These are phyloP conservation scores for Fusarium fracticaudum DNA, from an alignment of 2,329 filamentous ascomycete species.

Conservation along the genomic window DNA sequence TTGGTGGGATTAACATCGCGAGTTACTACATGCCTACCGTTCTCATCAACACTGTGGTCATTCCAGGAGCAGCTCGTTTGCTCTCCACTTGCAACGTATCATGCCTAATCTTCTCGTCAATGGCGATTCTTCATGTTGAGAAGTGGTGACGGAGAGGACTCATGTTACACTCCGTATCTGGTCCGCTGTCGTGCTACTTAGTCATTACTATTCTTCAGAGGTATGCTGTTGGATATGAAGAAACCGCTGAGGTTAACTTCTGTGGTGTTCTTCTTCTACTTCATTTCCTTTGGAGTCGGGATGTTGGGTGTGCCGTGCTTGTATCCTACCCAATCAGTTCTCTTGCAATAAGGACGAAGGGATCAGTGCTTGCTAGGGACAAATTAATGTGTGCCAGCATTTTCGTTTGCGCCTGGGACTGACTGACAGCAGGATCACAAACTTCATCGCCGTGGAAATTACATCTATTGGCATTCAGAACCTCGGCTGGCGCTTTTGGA, in stretches of 20 bases:
- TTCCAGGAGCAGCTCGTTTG: conserved; percentile 57
- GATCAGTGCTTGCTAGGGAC: conserved; percentile 31
- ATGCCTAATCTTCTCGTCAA: conserved; percentile 30
- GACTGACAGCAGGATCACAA: conserved; percentile 29
- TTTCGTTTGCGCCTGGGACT: background rate
- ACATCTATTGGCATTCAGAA: conserved; percentile 52
- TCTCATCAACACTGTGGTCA: conserved; percentile 61
- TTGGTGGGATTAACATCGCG: conserved; percentile 24
- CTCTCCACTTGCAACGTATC: conserved; percentile 57
- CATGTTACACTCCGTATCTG: conserved; percentile 23
- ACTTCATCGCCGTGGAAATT: conserved; percentile 47
- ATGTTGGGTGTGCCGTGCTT: conserved; percentile 40
- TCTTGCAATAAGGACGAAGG: conserved; percentile 46
- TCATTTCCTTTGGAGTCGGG: conserved; percentile 27
- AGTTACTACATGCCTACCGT: conserved; percentile 55
- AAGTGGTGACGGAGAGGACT: conserved; percentile 21
- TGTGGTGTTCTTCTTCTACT: conserved; percentile 27
- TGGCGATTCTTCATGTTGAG: conserved; percentile 10
- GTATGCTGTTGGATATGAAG: conserved; percentile 12
- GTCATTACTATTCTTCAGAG: conserved; percentile 25
- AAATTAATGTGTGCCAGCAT: conserved; percentile 7
- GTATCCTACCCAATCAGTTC: conserved; percentile 45
- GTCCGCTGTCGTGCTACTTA: conserved; percentile 22
- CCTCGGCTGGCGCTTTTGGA: conserved; percentile 62
- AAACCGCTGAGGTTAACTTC: conserved; percentile 1